Evolutionary conservation across 2,329 filamentous ascomycete genomes (phyloP).

Genomic region (Pseudocercospora ulei): DNA sequence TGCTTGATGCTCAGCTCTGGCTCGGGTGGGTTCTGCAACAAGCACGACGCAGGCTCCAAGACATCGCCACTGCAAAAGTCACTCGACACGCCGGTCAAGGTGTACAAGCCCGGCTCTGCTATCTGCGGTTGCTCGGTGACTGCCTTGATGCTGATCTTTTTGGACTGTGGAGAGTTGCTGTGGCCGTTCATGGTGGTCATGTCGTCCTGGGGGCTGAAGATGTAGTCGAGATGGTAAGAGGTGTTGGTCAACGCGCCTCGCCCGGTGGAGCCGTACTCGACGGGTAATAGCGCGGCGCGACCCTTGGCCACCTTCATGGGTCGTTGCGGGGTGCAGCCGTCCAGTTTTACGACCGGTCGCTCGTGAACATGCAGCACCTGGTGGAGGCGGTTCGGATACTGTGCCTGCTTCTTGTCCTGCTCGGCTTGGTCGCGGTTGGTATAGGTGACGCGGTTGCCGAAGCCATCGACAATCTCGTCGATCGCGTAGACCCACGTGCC

Average conservation of each 20-base stretch:
- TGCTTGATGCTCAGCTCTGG: conserved; percentile 63
- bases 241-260: conserved; percentile 50
- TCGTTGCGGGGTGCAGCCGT: conserved; percentile 66
- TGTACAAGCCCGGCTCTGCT: conserved; percentile 74
- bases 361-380: conserved; percentile 80
- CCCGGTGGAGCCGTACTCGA: conserved; percentile 58
- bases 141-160: conserved; percentile 53
- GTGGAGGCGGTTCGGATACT: conserved; percentile 49
- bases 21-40: conserved; percentile 82
- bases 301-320: conserved; percentile 78
- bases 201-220: conserved; percentile 65
- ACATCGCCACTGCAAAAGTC: conserved; percentile 79
- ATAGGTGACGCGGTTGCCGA: conserved; percentile 79
- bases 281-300: conserved; percentile 55
- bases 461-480: conserved; percentile 82
- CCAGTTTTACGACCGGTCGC: conserved; percentile 62
- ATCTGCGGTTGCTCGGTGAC: conserved; percentile 57
- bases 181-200: conserved; percentile 62
- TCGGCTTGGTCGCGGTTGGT: conserved; percentile 59
- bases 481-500: conserved; percentile 85
- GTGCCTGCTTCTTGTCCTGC: conserved; percentile 33
- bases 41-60: conserved; percentile 84
- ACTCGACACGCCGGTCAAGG: conserved; percentile 66
- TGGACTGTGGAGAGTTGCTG: conserved; percentile 49
- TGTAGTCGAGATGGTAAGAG: conserved; percentile 65